phyloP scores from a whole-genome alignment of 768 basidiomycete genomes.

The Kwoniella newhampshirensis region DNA sequence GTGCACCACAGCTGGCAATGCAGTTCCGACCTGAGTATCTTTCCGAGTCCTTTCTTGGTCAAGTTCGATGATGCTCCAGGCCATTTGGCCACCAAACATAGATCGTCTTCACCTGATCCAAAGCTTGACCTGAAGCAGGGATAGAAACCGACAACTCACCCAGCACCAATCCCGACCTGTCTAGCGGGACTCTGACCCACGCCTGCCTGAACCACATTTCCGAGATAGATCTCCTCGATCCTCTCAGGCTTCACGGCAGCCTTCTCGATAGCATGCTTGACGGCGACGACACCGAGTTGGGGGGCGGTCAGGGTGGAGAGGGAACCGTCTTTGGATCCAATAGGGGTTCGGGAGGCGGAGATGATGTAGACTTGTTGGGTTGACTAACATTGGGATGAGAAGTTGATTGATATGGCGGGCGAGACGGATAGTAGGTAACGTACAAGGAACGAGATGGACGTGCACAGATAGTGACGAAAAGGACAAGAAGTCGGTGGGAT shows the following conservation, averaged over 20 bases:
- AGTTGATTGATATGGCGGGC: too few relatives aligned
- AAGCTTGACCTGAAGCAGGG: too few relatives aligned
- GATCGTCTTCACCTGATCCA: too few relatives aligned
- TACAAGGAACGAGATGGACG: too few relatives aligned
- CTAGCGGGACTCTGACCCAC: slow-evolving; percentile 98
- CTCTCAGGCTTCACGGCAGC: slow-evolving; percentile 74
- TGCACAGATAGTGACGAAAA: too few relatives aligned
- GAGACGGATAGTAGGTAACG: too few relatives aligned
- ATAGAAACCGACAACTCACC: slow-evolving; percentile 57
- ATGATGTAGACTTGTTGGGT: slow-evolving; percentile 62
- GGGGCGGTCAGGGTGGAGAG: slow-evolving; percentile 86
- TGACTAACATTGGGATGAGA: too few relatives aligned
- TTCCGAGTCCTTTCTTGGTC: too few relatives aligned
- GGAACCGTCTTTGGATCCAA: slow-evolving; percentile 85
- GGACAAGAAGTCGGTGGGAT: too few relatives aligned
- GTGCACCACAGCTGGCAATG: too few relatives aligned
- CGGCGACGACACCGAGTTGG: slow-evolving; percentile 80
- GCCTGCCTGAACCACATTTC: slow-evolving; percentile 96
- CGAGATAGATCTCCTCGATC: slow-evolving; percentile 95
- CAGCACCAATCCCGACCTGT: slow-evolving; percentile 90
- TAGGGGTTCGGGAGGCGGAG: slow-evolving; percentile 87
- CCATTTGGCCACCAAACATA: too few relatives aligned
- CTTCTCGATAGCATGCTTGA: slow-evolving; percentile 84
- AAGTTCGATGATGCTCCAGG: not conserved
- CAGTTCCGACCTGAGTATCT: too few relatives aligned